A percentile compares a stretch with the other conserved stretches of the same genome.
Conservation (phyloP, 192 early-diverging fungal genomes). For the Linnemannia zychae region DNA sequence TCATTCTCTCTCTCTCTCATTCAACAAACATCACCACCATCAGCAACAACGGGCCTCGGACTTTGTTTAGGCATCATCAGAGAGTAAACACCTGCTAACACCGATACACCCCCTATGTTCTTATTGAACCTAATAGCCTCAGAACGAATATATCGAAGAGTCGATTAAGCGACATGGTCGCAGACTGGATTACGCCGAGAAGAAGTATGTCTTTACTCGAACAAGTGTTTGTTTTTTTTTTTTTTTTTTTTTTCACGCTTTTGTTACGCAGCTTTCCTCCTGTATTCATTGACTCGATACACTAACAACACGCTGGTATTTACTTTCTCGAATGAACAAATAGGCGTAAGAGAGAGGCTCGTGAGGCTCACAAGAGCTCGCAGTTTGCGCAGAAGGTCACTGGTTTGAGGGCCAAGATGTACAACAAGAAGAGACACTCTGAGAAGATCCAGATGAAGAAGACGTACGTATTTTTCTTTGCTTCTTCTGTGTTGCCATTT, state of each 20-base stretch:
- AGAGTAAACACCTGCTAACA: background rate
- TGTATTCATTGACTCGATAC: too few relatives aligned
- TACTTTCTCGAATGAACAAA: background rate
- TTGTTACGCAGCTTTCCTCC: background rate
- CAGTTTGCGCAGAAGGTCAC: slow-evolving; percentile 96
- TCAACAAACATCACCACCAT: background rate
- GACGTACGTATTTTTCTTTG: slow-evolving; percentile 69
- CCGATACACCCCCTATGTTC: background rate
- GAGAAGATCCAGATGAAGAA: slow-evolving; percentile 99
- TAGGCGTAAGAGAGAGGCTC: slow-evolving; percentile 96
- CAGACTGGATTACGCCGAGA: slow-evolving; percentile 93
- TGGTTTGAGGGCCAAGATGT: slow-evolving; percentile 97
- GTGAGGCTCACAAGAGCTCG: slow-evolving; percentile 92
- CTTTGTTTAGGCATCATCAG: background rate
- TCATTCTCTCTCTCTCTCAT: background rate
- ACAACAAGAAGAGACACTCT: slow-evolving; percentile 97
- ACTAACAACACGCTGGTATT: too few relatives aligned
- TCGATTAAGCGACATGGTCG: slow-evolving; percentile 97
- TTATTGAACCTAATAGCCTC: slow-evolving; percentile 47
- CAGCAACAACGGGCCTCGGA: background rate
- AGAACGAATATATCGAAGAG: slow-evolving; percentile 99
- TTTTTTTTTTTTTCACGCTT: slow-evolving; percentile 11
- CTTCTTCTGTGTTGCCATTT: background rate
- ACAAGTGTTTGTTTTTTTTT: background rate
- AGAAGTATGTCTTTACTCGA: slow-evolving; percentile 75